Base-by-base conservation (phyloP, 495 filamentous ascomycete species). In the Penicillium daleae region DNA sequence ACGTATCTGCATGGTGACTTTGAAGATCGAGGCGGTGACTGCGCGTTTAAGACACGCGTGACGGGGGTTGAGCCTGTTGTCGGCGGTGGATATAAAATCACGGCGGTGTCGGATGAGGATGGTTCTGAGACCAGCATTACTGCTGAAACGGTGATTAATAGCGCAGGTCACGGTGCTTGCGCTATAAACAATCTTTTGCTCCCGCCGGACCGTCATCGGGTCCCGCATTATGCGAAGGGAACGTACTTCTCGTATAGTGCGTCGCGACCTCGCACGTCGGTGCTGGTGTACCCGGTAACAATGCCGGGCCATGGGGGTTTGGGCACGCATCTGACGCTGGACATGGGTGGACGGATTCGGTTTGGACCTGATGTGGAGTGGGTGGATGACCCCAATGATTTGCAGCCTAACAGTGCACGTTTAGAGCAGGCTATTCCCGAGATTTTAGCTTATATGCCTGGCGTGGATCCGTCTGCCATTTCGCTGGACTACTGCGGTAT, bases 281-380 rank as follows among this genome's bases (percentile, higher is more conserved):
- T 90, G 1, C 85, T 98, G 3, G 77, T 99, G 22, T 99, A 99
- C 70, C 95, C 95, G 2, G 92, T 88, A 0, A 92, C 93, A 0
- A 73, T 89, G 9, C 89, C 91, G 0, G 92, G 93, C 13, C 83
- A 87, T 40, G 93, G 85, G 48, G 95, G 95, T 0, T 81, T 99
- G 9, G 95, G 95, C 44, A 97, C 95, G 1, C 95, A 99, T 76
- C 78, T 99, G 6, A 99, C 95, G 0, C 82, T 98, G 21, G 95
- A 99, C 70, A 82, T 98, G 79, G 85, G 83, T 0, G 94, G 93
- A 0, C 84, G 90, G 1, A 84, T 98, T 29, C 89, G 93, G 37
- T 99, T 99, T 71, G 95, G 95, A 0, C 95, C 95, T 0, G 95
- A 99, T 68, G 91, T 97, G 13, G 93, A 98, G 73, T 98, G 96